phyloP scores from a whole-genome alignment of 1,284 basidiomycete genomes.

The Fomitopsis pinicola region DNA sequence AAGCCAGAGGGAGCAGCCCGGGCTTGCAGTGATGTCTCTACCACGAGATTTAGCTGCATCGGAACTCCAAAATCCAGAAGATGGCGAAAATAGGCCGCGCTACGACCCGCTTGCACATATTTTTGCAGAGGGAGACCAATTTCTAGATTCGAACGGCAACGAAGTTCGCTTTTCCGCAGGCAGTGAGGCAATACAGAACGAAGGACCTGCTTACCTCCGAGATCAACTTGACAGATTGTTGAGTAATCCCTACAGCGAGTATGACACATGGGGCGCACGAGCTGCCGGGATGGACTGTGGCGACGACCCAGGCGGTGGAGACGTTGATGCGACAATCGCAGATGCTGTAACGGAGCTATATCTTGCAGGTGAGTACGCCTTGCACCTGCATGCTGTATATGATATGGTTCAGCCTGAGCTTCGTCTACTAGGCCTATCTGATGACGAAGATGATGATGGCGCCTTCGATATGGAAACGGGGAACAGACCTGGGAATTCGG shows the following conservation, averaged over 20 bases:
- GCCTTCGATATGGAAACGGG: background rate
- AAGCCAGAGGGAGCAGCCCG: background rate
- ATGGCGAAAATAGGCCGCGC: background rate
- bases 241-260: background rate
- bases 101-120: background rate
- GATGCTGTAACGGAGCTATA: background rate
- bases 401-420: background rate
- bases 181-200: background rate
- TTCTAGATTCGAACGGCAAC: background rate
- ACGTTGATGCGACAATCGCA: background rate
- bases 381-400: background rate
- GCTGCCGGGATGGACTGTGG: background rate
- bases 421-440: background rate
- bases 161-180: background rate
- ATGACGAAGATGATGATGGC: background rate
- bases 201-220: background rate
- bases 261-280: background rate
- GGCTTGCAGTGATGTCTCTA: background rate
- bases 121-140: background rate
- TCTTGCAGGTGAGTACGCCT: background rate
- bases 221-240: background rate
- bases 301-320: background rate
- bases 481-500: background rate
- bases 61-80: no score
- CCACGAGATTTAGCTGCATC: background rate